A percentile compares a stretch with the other conserved stretches of the same genome.
Evolutionary conservation across 345 rosid species (phyloP).

Genomic region (Boechera divaricarpa): DNA sequence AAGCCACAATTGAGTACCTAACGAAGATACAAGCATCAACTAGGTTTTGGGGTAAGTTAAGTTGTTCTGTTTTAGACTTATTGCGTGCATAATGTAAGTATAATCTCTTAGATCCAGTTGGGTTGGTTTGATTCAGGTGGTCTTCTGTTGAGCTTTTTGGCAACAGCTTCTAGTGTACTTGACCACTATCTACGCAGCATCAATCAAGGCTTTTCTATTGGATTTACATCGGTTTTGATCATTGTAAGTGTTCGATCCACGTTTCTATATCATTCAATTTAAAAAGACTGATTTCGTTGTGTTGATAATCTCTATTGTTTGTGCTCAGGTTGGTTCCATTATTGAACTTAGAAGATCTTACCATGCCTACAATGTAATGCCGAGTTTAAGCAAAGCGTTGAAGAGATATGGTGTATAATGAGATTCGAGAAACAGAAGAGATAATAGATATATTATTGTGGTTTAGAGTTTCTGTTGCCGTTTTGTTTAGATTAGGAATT

Average conservation of each 20-base stretch:
- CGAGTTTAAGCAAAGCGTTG: slow-evolving; percentile 87
- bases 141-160: slow-evolving; percentile 76
- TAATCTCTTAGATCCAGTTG: slow-evolving; percentile 13
- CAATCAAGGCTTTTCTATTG: slow-evolving; percentile 84
- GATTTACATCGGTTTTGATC: slow-evolving; percentile 87
- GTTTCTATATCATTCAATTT: background rate
- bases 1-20: slow-evolving; percentile 86
- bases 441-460: slow-evolving; percentile 19
- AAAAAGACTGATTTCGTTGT: no score
- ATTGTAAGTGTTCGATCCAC: slow-evolving; percentile 59
- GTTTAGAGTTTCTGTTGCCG: slow-evolving; percentile 25
- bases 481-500: slow-evolving; percentile 34
- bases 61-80: background rate
- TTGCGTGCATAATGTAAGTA: background rate
- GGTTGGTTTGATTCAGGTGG: slow-evolving; percentile 65
- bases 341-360: slow-evolving; percentile 96
- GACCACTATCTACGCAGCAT: slow-evolving; percentile 81
- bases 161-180: slow-evolving; percentile 81
- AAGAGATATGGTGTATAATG: slow-evolving; percentile 76
- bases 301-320: slow-evolving; percentile 1
- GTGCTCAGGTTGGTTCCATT: slow-evolving; percentile 86
- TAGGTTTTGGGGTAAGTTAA: slow-evolving; percentile 87
- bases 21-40: slow-evolving; percentile 91
- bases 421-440: slow-evolving; percentile 14
- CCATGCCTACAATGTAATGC: slow-evolving; percentile 97